Evolutionary conservation across 352 stramenopile genomes (phyloP).

Genomic region (Globisporangium sylvaticum): DNA sequence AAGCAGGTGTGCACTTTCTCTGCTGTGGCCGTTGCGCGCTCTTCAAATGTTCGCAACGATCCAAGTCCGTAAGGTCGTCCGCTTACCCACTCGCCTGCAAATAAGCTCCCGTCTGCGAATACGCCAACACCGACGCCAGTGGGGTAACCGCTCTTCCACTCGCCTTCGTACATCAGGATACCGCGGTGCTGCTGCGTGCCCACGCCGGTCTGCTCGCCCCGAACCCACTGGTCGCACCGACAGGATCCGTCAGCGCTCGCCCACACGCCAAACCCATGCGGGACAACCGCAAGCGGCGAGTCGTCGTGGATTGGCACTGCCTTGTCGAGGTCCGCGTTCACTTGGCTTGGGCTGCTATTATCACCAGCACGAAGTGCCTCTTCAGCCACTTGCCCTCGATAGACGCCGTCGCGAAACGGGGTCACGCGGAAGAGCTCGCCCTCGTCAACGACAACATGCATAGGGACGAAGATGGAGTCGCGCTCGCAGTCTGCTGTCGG

Average conservation of each 20-base stretch:
- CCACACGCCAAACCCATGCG: conserved; percentile 43
- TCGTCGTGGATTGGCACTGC: background rate
- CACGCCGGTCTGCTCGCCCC: conserved; percentile 30
- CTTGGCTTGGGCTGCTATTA: background rate
- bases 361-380: background rate
- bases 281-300: background rate
- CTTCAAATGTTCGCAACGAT: conserved; percentile 12
- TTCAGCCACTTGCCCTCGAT: conserved; percentile 9
- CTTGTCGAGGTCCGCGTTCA: background rate
- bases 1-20: conserved; percentile 1
- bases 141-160: conserved; percentile 21
- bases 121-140: conserved; percentile 39
- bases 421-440: background rate
- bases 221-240: conserved; percentile 34
- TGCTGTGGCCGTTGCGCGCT: background rate
- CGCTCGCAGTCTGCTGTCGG: background rate
- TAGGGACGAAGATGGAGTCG: background rate
- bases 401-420: conserved; percentile 6
- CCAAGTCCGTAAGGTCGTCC: conserved; percentile 37
- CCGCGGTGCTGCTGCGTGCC: conserved; percentile 32
- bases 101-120: conserved; percentile 39
- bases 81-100: conserved; percentile 33
- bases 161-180: conserved; percentile 41
- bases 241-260: conserved; percentile 24
- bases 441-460: background rate